Evolutionary conservation across 140 eudicot species (phyloP).

Genomic region (Stevia rebaudiana): DNA sequence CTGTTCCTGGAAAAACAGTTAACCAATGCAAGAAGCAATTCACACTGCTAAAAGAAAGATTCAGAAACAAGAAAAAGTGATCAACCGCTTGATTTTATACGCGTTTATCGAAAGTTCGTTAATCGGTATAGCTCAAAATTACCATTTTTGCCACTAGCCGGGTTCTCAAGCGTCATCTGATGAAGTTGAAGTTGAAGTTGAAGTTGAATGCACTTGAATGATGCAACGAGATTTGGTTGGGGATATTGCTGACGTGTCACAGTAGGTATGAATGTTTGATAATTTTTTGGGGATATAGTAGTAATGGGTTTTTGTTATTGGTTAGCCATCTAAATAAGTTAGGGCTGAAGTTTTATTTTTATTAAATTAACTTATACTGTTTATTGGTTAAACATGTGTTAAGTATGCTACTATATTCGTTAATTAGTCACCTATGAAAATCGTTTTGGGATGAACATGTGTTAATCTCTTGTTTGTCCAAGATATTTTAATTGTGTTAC

Average conservation of each 20-base stretch:
- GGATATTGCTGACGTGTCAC: constrained; percentile 10
- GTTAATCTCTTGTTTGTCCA: too few relatives aligned
- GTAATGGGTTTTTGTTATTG: constrained; percentile 15
- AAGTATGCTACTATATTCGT: constrained; percentile 13
- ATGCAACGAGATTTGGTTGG: constrained; percentile 20
- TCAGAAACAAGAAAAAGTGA: constrained; percentile 70
- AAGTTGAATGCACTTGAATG: too few relatives aligned
- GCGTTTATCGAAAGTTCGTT: neutral
- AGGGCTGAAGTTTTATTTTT: neutral
- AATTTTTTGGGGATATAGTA: constrained; percentile 21
- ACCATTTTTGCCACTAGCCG: constrained; percentile 22
- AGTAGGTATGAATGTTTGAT: constrained; percentile 14
- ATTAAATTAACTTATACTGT: constrained; percentile 19
- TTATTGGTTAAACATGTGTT: constrained; percentile 5
- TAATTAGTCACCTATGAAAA: neutral
- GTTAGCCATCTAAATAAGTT: constrained; percentile 8
- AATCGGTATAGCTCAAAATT: constrained; percentile 15
- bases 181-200: too few relatives aligned
- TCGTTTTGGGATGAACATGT: too few relatives aligned
- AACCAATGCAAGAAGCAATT: constrained; percentile 83
- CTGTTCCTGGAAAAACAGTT: constrained; percentile 86
- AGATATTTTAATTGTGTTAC: too few relatives aligned
- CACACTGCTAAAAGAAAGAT: constrained; percentile 64
- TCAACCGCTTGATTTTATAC: neutral
- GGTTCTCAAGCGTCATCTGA: constrained; percentile 14